Conservation (phyloP, 78 protist species). For the Dictyostelium brefeldianum region DNA sequence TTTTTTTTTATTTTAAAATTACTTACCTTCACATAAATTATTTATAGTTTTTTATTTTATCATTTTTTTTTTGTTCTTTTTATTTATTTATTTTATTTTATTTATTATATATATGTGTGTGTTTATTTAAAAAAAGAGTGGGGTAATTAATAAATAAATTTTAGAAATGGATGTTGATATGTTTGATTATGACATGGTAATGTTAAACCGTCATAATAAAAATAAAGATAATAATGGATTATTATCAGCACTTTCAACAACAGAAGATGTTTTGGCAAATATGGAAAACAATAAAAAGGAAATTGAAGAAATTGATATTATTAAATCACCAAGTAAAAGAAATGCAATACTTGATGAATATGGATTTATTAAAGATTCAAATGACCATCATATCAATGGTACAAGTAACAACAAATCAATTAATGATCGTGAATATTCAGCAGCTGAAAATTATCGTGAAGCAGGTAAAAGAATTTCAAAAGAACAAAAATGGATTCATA, state of each 20-base stretch:
- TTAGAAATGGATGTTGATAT: slow-evolving; percentile 7
- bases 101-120: too few species aligned
- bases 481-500: slow-evolving; percentile 50
- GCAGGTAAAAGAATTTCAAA: slow-evolving; percentile 30
- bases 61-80: too few species aligned
- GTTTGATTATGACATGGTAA: slow-evolving; percentile 15
- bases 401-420: neutral
- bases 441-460: neutral
- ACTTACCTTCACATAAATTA: too few species aligned
- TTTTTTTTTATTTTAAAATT: too few species aligned
- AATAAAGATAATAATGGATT: neutral
- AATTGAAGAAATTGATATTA: neutral
- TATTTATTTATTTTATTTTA: too few species aligned
- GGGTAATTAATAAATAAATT: neutral
- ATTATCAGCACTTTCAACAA: neutral
- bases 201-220: neutral
- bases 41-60: too few species aligned
- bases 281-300: neutral
- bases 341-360: slow-evolving; percentile 52
- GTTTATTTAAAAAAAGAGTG: too few species aligned
- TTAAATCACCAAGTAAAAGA: slow-evolving; percentile 57
- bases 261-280: neutral
- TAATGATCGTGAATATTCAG: neutral
- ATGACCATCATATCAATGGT: neutral
- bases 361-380: slow-evolving; percentile 26